phyloP scores from a whole-genome alignment of 1,284 basidiomycete species.

The Sporisorium scitamineum region DNA sequence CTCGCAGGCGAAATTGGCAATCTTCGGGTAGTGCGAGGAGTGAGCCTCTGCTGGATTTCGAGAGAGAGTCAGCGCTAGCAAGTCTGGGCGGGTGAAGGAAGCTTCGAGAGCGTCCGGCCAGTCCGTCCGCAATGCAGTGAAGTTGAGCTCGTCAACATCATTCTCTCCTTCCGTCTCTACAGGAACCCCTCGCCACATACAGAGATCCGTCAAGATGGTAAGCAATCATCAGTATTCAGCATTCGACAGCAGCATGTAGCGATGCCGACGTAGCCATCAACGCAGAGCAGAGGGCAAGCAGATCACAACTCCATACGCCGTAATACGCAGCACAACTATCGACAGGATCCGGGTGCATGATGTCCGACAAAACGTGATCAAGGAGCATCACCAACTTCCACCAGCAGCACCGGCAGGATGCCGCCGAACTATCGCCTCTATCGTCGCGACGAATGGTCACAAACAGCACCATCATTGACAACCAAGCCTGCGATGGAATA shows the following conservation, averaged over 20 bases:
- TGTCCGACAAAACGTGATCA: neutral
- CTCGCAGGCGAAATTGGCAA: neutral
- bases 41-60: neutral
- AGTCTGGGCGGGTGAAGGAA: neutral
- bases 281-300: constrained; percentile 6
- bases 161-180: constrained; percentile 36
- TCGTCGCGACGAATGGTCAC: neutral
- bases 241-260: constrained; percentile 10
- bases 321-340: neutral
- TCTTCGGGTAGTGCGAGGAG: too few relatives aligned
- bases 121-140: constrained; percentile 6
- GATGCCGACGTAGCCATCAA: constrained; percentile 2
- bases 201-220: constrained; percentile 61
- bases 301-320: neutral
- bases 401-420: neutral
- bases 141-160: constrained; percentile 34
- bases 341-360: neutral
- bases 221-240: constrained; percentile 25
- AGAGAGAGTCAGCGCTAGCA: neutral
- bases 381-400: neutral
- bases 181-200: constrained; percentile 52
- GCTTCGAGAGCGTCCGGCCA: neutral
- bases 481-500: neutral
- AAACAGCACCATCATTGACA: neutral
- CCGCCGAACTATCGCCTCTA: too few relatives aligned